Base-by-base conservation (phyloP, 768 basidiomycete genomes). In the Serendipita indica region DNA sequence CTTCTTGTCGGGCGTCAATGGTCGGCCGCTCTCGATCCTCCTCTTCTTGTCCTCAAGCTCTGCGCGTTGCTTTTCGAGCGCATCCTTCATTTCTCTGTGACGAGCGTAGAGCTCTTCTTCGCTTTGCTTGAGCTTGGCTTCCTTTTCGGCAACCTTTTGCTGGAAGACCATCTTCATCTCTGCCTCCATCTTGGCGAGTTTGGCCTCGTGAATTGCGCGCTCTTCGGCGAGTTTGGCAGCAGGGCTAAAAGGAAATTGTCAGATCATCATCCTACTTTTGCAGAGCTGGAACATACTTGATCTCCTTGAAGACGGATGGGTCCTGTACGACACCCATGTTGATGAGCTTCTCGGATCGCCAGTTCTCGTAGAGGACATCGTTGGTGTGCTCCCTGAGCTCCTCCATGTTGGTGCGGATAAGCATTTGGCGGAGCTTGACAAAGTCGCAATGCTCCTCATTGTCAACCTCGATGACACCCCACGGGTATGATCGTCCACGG, bases 151-250 rank as follows among this genome's bases (percentile, higher is more conserved):
- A 58, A 99, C 96, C 72, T 99, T 99, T 73, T 98, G 96, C 70
- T 93, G 92, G 91, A 99, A 99, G 66, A 99, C 96, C 89, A 94
- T 91, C 82, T 97, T 98, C 96, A 99, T 99, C 78, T 98, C 96
- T 59, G 92, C 88, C 75, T 99, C 96, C 86, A 97, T 97, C 83
- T 99, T 99, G 59, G 89, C 81, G 58, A 99, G 81, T 72, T 98
- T 98, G 64, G 89, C 87, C 73, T 99, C 94, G 73, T 99, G 94
- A 68, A 97, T 72, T 57, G 89, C 77, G 59, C 96, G 88, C 69
- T 99, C 96, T 69, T 99, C 96, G 63, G 93, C 91, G 74, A 90
- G 80, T 72, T 91, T 86, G 60, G 87, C 89, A 52, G 93, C 93
- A 62, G 96, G 96, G 73, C 94, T 98, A 65, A 1, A 45, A 60